Evolutionary conservation across 768 basidiomycete genomes (phyloP).

Genomic region (Fomitopsis serialis): DNA sequence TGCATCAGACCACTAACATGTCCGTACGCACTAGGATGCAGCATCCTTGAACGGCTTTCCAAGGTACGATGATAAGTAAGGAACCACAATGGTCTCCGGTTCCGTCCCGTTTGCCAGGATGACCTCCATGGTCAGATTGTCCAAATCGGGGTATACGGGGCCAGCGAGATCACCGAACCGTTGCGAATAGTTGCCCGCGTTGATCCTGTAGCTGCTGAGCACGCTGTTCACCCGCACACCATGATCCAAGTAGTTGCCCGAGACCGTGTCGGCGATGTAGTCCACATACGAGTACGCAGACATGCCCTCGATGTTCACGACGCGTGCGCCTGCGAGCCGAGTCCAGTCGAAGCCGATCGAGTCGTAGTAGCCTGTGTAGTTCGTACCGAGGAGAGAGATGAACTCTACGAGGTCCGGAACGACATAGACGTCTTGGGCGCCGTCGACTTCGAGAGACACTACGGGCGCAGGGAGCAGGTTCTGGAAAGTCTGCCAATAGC

Average conservation of each 20-base stretch:
- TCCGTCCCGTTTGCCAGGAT: slow-evolving; percentile 40
- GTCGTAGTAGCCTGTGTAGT: slow-evolving; percentile 42
- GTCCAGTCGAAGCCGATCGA: slow-evolving; percentile 49
- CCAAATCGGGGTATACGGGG: slow-evolving; percentile 40
- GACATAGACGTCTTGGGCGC: slow-evolving; percentile 40
- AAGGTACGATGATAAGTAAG: slow-evolving; percentile 43
- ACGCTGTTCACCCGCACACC: slow-evolving; percentile 60
- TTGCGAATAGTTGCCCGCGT: slow-evolving; percentile 44
- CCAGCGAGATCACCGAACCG: slow-evolving; percentile 53
- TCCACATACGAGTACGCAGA: slow-evolving; percentile 52
- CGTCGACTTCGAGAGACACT: slow-evolving; percentile 44
- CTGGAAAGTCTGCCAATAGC: slow-evolving; percentile 36
- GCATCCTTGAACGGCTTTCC: slow-evolving; percentile 47
- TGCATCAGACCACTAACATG: neutral
- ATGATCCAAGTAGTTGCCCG: slow-evolving; percentile 60
- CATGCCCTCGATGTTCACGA: slow-evolving; percentile 48
- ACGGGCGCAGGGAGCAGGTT: slow-evolving; percentile 55
- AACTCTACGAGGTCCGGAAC: slow-evolving; percentile 51
- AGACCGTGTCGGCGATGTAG: slow-evolving; percentile 49
- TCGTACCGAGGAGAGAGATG: slow-evolving; percentile 38
- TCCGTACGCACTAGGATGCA: slow-evolving; percentile 41
- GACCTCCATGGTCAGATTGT: slow-evolving; percentile 42
- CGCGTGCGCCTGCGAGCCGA: slow-evolving; percentile 54
- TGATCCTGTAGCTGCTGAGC: slow-evolving; percentile 48
- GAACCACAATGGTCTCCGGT: slow-evolving; percentile 44